Evolutionary conservation across 257 asterid species (phyloP).

Genomic region (Nicotiana noctiflora): DNA sequence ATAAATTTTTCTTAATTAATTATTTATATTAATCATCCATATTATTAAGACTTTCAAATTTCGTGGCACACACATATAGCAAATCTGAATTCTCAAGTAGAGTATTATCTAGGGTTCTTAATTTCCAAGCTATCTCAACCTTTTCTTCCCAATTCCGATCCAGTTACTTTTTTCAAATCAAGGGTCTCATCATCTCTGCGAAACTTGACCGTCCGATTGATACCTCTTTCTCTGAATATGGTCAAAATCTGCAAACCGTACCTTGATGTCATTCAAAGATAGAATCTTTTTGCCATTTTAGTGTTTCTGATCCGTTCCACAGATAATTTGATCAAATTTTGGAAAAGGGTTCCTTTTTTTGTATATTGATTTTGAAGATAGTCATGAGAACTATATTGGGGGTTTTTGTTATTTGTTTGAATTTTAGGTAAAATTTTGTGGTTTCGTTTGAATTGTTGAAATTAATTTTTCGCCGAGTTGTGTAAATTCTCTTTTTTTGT

Average conservation of each 20-base stretch:
- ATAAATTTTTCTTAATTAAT: not conserved
- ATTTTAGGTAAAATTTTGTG: not conserved
- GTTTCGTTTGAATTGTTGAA: not conserved
- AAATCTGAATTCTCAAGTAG: not conserved
- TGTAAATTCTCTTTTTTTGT: not conserved
- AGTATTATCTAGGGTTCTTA: constrained; percentile 8
- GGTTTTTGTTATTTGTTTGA: not conserved
- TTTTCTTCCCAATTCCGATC: not conserved
- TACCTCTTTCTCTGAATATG: not conserved
- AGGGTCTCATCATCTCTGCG: not conserved
- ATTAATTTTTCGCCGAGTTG: not conserved
- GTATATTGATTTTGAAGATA: not conserved
- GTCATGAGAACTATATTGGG: not conserved
- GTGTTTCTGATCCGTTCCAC: not conserved
- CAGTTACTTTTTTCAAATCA: not conserved
- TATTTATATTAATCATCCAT: not conserved
- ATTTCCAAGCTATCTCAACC: not conserved
- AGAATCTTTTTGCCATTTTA: not conserved
- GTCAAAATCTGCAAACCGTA: not conserved
- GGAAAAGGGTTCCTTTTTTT: not conserved
- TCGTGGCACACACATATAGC: not conserved
- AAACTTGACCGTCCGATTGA: constrained; percentile 2
- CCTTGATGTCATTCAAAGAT: not conserved
- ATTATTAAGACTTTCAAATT: not conserved
- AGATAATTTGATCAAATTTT: not conserved